These are phyloP conservation scores for Wilcoxina mikolae DNA, from an alignment of 495 filamentous ascomycete species.

Conservation along the genomic window DNA sequence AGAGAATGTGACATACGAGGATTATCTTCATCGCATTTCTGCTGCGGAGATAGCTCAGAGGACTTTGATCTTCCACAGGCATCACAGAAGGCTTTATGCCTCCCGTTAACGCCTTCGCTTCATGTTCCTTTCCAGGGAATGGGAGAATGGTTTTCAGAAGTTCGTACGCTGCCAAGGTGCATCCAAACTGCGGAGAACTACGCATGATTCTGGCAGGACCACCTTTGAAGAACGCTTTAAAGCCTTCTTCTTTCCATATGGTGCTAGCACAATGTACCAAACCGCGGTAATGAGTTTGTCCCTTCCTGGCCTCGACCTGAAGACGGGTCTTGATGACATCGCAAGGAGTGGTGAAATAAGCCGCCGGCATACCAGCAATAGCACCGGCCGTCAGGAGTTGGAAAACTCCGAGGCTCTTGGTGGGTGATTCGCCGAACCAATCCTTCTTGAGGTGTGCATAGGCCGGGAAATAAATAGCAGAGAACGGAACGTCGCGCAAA, in stretches of 20 bases:
- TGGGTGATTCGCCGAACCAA: slow-evolving; percentile 77
- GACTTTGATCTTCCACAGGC: slow-evolving; percentile 40
- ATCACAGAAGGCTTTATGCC: slow-evolving; percentile 24
- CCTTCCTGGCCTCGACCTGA: slow-evolving; percentile 93
- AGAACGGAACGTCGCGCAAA: slow-evolving; percentile 92
- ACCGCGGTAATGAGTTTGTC: slow-evolving; percentile 69
- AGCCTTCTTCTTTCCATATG: slow-evolving; percentile 78
- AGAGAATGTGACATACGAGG: slow-evolving; percentile 32
- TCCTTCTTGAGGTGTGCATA: slow-evolving; percentile 90
- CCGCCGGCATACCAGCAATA: slow-evolving; percentile 96
- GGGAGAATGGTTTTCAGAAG: slow-evolving; percentile 71
- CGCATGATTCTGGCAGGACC: slow-evolving; percentile 87
- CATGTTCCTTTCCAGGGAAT: slow-evolving; percentile 48
- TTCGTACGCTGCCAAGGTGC: slow-evolving; percentile 90
- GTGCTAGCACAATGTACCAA: slow-evolving; percentile 75
- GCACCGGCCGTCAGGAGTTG: slow-evolving; percentile 91
- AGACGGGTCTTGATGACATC: slow-evolving; percentile 98
- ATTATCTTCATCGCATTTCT: slow-evolving; percentile 95
- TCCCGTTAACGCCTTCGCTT: slow-evolving; percentile 32
- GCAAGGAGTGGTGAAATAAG: slow-evolving; percentile 92
- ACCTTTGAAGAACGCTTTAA: slow-evolving; percentile 95
- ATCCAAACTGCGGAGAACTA: slow-evolving; percentile 93
- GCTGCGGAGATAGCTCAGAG: slow-evolving; percentile 70
- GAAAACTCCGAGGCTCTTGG: slow-evolving; percentile 77
- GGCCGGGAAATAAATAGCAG: slow-evolving; percentile 95